Conservation (phyloP, 306 rosid genomes). For the Argentina anserina region DNA sequence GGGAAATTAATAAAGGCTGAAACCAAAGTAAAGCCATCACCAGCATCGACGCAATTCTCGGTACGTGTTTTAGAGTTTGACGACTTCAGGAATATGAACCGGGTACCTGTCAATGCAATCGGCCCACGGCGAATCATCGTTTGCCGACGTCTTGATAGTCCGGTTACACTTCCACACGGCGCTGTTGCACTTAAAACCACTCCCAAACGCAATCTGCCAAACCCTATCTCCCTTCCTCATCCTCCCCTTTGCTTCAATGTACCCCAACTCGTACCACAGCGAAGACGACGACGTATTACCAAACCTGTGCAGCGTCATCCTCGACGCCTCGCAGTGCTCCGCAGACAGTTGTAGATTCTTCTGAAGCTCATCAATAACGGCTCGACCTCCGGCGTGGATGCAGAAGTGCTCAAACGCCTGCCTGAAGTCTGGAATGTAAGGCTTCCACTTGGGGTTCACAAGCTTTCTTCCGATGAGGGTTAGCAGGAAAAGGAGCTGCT, state of each 20-base stretch:
- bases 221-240: slow-evolving; percentile 83
- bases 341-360: slow-evolving; percentile 84
- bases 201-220: slow-evolving; percentile 95
- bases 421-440: slow-evolving; percentile 88
- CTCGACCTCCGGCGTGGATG: slow-evolving; percentile 92
- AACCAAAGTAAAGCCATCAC: neutral
- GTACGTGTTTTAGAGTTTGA: slow-evolving; percentile 55
- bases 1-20: neutral
- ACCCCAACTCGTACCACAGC: slow-evolving; percentile 78
- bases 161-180: slow-evolving; percentile 91
- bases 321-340: slow-evolving; percentile 91
- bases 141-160: slow-evolving; percentile 40
- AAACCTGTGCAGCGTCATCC: slow-evolving; percentile 86
- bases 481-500: slow-evolving; percentile 69
- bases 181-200: slow-evolving; percentile 91
- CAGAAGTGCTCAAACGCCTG: slow-evolving; percentile 96
- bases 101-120: slow-evolving; percentile 87
- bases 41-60: neutral
- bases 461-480: slow-evolving; percentile 79
- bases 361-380: slow-evolving; percentile 91
- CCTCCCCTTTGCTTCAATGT: slow-evolving; percentile 84
- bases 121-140: slow-evolving; percentile 68
- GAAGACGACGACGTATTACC: slow-evolving; percentile 98
- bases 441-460: slow-evolving; percentile 85
- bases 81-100: slow-evolving; percentile 84